Evolutionary conservation across 2,329 filamentous ascomycete species (phyloP).

Genomic region (Pestalotiopsis sp.): DNA sequence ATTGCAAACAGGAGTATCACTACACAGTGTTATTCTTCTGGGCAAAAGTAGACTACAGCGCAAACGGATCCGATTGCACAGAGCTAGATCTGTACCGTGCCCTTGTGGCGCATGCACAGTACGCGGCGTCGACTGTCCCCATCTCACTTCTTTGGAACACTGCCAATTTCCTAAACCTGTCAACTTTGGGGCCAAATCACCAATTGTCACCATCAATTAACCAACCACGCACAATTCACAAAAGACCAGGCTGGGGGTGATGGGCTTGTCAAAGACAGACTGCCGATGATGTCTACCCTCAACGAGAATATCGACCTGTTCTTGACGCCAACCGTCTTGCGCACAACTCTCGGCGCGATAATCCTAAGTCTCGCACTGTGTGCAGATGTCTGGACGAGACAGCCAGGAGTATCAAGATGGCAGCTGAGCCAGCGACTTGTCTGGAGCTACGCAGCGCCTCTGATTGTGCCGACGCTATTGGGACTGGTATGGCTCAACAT

Average conservation of each 20-base stretch:
- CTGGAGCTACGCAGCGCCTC: slow-evolving; percentile 1
- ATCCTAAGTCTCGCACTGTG: slow-evolving; percentile 4
- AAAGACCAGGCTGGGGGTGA: not conserved
- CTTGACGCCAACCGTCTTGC: not conserved
- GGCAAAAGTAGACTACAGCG: not conserved
- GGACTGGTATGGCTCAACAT: slow-evolving; percentile 39
- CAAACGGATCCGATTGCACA: not conserved
- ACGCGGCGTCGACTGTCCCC: not conserved
- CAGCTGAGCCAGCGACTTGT: not conserved
- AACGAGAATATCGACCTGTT: slow-evolving; percentile 4
- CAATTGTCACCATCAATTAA: not conserved
- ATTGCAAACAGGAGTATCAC: no score
- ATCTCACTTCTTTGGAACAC: not conserved
- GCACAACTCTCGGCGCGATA: not conserved
- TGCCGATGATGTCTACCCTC: not conserved
- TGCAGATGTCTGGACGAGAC: not conserved
- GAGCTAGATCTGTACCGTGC: not conserved
- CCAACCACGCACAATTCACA: not conserved
- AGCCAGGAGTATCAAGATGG: not conserved
- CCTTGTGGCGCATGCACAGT: not conserved
- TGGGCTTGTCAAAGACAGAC: not conserved
- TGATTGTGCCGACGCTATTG: slow-evolving; percentile 19
- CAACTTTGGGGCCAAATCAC: not conserved
- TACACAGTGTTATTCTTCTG: no score
- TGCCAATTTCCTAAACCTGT: not conserved